Base-by-base conservation (phyloP, 2,329 filamentous ascomycete genomes). In the Exophiala spinifera region DNA sequence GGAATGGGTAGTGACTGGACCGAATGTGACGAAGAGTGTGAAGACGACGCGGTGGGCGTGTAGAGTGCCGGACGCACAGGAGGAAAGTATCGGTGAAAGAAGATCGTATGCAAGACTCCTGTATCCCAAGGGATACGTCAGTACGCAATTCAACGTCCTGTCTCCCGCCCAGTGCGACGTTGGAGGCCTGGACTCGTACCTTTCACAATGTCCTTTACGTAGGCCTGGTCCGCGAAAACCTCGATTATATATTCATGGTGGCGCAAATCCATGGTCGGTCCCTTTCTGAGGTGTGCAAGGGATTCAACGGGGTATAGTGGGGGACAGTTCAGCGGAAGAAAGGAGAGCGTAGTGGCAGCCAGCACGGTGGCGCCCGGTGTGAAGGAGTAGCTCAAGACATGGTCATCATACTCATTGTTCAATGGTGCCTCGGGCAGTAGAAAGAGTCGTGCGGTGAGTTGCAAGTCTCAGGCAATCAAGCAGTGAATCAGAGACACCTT, bases 71-170 rank as follows among this genome's bases (percentile, higher is more conserved):
- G 92, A 39, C 83, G 78, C 64, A 96, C 82, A 55, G 89, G 86
- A 53, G 90, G 90, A 78, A 97, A 96, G 82, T 92, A 95, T 67
- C 94, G 88, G 76, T 96, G 91, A 81, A 97, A 97, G 83, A 97
- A 99, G 71, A 97, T 96, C 47, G 91, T 95, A 72, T 96, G 91
- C 46, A 97, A 82, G 70, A 96, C 88, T 61, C 88, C 92, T 95
- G 66, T 37, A 43, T n/a, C 40, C 23, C 34, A 42, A 36, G 34
- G 42, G 34, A 50, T 54, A 54, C 25, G 57, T 58, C 43, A 63
- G 59, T 49, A 34, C 11, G 7, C 7, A 21, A n/a, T 20, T 40
- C 20, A 19, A 39, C 19, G 19, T 40, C 20, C 34, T 19, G 19
- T 33, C 5, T 25, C 19, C 4, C 2, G 42, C 11, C 20, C n/a